Conservation (phyloP, 768 basidiomycete species). For the Pleurotus ostreatus region DNA sequence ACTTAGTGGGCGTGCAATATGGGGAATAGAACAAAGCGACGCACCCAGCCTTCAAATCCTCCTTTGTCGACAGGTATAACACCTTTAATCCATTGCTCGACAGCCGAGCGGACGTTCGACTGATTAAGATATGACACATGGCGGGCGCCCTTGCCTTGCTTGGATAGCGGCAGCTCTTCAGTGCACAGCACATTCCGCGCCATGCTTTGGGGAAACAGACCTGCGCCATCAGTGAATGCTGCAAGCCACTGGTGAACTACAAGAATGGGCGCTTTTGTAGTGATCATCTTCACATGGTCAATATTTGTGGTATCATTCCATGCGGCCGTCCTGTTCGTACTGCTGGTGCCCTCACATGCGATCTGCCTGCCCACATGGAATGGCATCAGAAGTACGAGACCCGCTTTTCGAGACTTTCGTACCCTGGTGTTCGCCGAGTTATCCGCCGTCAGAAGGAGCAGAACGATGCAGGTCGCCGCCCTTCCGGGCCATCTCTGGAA, state of each 20-base stretch:
- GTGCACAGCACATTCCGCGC: no score
- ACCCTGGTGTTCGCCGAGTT: slow-evolving; percentile 22
- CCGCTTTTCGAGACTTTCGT: slow-evolving; percentile 18
- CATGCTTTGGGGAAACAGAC: slow-evolving; percentile 11
- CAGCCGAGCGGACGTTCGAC: no score
- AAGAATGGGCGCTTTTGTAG: slow-evolving; percentile 25
- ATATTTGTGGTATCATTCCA: slow-evolving; percentile 20
- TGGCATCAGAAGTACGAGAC: slow-evolving; percentile 15
- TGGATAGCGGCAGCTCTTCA: no score
- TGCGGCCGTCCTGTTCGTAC: slow-evolving; percentile 13
- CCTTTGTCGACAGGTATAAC: no score
- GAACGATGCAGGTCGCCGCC: neutral
- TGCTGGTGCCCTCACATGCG: slow-evolving; percentile 14
- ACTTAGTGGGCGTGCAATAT: no score
- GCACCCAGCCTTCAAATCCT: no score
- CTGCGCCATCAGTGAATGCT: slow-evolving; percentile 19
- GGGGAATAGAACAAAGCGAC: no score
- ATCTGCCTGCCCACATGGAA: slow-evolving; percentile 11
- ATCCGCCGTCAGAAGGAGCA: slow-evolving; percentile 16
- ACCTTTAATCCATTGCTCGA: no score
- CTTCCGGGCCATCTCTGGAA: neutral
- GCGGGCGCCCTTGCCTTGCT: no score
- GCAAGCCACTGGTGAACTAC: slow-evolving; percentile 20
- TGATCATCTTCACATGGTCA: slow-evolving; percentile 14
- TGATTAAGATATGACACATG: no score